Percentiles rank a stretch among this genome's conserved stretches.
Evolutionary conservation across 2,329 filamentous ascomycete species (phyloP).

Genomic region (Trichoderma oligosporum): DNA sequence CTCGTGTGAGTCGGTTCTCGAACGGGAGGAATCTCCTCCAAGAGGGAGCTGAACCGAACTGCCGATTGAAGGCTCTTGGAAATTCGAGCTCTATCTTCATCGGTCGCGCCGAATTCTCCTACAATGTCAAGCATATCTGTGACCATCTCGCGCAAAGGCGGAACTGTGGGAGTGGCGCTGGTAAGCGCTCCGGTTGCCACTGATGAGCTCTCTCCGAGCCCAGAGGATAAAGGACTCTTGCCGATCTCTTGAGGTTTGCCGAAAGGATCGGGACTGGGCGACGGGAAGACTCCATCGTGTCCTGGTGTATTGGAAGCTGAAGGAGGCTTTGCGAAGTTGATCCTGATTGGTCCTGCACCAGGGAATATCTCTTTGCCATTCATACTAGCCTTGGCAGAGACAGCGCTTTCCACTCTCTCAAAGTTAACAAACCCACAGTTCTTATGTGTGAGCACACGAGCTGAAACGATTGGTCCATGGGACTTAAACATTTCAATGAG

Average conservation of each 20-base stretch:
- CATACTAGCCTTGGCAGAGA: constrained; percentile 79
- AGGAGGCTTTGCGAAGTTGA: constrained; percentile 95
- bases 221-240: constrained; percentile 31
- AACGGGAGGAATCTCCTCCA: constrained; percentile 83
- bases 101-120: constrained; percentile 77
- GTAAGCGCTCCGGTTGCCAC: constrained; percentile 30
- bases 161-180: constrained; percentile 59
- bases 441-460: constrained; percentile 93
- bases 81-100: constrained; percentile 73
- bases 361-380: constrained; percentile 99
- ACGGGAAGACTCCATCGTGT: constrained; percentile 81
- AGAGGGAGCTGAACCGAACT: constrained; percentile 67
- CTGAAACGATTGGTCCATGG: constrained; percentile 88
- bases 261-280: constrained; percentile 86
- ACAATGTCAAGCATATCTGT: constrained; percentile 82
- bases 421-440: constrained; percentile 99
- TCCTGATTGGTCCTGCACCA: constrained; percentile 87
- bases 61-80: constrained; percentile 70
- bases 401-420: constrained; percentile 83
- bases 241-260: constrained; percentile 51
- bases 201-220: constrained; percentile 34
- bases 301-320: constrained; percentile 86
- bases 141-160: constrained; percentile 73
- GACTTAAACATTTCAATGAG: constrained; percentile 90
- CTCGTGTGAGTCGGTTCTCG: constrained; percentile 84